phyloP scores from a whole-genome alignment of 2,329 filamentous ascomycete species.

The Herpomyces periplanetae region DNA sequence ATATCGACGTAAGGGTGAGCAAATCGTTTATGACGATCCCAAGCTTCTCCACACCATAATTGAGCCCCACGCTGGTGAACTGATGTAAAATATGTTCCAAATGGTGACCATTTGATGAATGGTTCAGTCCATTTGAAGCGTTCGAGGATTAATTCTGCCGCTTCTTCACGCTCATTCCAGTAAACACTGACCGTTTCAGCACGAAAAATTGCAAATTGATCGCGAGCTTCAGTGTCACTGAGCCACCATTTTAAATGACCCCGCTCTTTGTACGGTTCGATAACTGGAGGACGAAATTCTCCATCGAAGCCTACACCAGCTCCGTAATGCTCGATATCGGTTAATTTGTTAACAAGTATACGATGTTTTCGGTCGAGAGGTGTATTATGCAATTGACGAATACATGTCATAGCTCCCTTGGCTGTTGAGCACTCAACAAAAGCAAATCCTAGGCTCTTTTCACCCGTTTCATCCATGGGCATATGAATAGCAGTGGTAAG shows the following conservation, averaged over 20 bases:
- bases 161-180: conserved; percentile 91
- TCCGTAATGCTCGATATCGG: conserved; percentile 82
- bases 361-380: conserved; percentile 90
- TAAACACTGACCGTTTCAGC: conserved; percentile 70
- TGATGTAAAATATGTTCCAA: conserved; percentile 69
- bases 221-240: conserved; percentile 48
- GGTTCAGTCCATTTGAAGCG: conserved; percentile 88
- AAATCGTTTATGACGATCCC: conserved; percentile 67
- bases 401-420: conserved; percentile 54
- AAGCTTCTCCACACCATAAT: conserved; percentile 67
- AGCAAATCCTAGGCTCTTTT: conserved; percentile 26
- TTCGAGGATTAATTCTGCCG: conserved; percentile 56
- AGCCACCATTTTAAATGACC: conserved; percentile 85
- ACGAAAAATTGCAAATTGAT: conserved; percentile 82
- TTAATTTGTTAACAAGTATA: conserved; percentile 82
- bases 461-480: conserved; percentile 56
- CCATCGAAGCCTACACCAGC: conserved; percentile 76
- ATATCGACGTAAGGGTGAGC: conserved; percentile 83
- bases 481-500: conserved; percentile 59
- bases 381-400: conserved; percentile 47
- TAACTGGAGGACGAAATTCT: conserved; percentile 39
- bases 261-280: conserved; percentile 55
- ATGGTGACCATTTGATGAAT: conserved; percentile 89
- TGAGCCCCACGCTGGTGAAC: conserved; percentile 88
- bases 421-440: conserved; percentile 85